phyloP scores from a whole-genome alignment of 441 rosid species.

The Populus hybrid region DNA sequence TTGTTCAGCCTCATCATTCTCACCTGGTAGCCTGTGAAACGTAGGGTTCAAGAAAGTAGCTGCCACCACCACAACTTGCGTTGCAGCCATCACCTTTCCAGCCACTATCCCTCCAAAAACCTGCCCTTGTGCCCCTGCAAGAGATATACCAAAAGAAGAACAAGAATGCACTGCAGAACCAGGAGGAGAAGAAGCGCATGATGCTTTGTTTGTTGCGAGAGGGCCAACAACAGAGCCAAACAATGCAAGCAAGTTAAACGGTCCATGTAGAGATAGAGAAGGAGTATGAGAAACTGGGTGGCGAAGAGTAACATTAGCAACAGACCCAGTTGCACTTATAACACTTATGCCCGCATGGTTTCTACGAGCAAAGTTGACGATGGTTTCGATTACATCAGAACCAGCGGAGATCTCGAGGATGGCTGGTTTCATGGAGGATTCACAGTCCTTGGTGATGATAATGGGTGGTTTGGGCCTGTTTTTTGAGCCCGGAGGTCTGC shows the following conservation, averaged over 20 bases:
- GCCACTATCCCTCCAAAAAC: constrained; percentile 44
- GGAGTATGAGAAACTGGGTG: constrained; percentile 34
- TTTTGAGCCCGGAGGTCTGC: constrained; percentile 53
- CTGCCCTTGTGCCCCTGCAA: constrained; percentile 41
- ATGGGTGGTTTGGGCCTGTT: constrained; percentile 48
- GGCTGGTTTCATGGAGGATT: constrained; percentile 35
- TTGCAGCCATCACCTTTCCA: constrained; percentile 39
- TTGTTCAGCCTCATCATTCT: constrained; percentile 14
- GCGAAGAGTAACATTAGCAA: constrained; percentile 37
- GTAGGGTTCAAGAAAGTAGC: constrained; percentile 30
- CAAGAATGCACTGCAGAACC: constrained; percentile 1
- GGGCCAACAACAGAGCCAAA: constrained; percentile 34
- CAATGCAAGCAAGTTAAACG: constrained; percentile 35
- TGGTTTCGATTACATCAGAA: constrained; percentile 30
- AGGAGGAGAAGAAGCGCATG: not conserved
- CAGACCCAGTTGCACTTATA: constrained; percentile 38
- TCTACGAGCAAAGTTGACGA: constrained; percentile 29
- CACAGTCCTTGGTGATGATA: constrained; percentile 26
- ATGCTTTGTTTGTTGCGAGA: not conserved
- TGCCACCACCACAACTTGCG: constrained; percentile 34
- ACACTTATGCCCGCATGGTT: constrained; percentile 27
- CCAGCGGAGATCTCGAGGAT: constrained; percentile 48
- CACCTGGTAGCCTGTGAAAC: constrained; percentile 25
- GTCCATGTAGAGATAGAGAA: constrained; percentile 31
- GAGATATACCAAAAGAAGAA: constrained; percentile 33